Percentiles rank a stretch among this genome's conserved stretches.
These are phyloP conservation scores for Cyclocybe aegerita DNA, from an alignment of 768 basidiomycete species.

Conservation along the genomic window DNA sequence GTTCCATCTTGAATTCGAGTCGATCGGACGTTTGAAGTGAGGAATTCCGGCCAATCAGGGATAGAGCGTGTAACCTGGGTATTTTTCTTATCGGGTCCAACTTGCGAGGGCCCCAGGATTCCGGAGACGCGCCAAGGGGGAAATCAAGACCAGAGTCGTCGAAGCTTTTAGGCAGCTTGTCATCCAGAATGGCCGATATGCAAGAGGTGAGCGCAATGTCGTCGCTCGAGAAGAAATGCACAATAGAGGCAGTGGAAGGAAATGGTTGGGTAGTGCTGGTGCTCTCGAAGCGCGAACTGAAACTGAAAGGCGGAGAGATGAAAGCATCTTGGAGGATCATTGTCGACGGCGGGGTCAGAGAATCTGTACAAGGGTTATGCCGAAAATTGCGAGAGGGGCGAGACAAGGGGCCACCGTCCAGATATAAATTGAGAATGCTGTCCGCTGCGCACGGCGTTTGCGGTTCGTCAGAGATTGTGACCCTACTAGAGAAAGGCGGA, in stretches of 20 bases:
- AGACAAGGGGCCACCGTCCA: not conserved
- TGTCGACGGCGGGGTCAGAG: not conserved
- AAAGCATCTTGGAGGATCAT: not conserved
- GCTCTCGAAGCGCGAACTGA: not conserved
- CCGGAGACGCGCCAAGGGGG: slow-evolving; percentile 3
- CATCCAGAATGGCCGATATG: not conserved
- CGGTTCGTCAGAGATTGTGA: slow-evolving; percentile 8
- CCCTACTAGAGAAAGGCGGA: slow-evolving; percentile 27
- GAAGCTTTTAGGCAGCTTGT: slow-evolving; percentile 4
- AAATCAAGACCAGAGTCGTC: slow-evolving; percentile 18
- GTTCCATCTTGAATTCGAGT: not conserved
- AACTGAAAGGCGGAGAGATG: not conserved
- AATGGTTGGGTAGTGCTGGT: slow-evolving; percentile 10
- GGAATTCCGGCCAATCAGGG: not conserved
- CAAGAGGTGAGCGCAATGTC: not conserved
- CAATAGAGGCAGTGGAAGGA: slow-evolving; percentile 11
- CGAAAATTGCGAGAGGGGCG: too few species aligned
- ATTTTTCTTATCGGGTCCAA: not conserved
- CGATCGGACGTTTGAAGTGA: not conserved
- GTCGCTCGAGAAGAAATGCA: not conserved
- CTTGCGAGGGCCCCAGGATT: slow-evolving; percentile 1
- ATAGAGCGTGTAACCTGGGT: not conserved
- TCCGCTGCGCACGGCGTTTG: not conserved
- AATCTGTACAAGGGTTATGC: not conserved
- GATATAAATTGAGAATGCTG: not conserved